A percentile compares a stretch with the other conserved stretches of the same genome.
phyloP scores from a whole-genome alignment of 139 green algal genomes.

The Penium margaritaceum region DNA sequence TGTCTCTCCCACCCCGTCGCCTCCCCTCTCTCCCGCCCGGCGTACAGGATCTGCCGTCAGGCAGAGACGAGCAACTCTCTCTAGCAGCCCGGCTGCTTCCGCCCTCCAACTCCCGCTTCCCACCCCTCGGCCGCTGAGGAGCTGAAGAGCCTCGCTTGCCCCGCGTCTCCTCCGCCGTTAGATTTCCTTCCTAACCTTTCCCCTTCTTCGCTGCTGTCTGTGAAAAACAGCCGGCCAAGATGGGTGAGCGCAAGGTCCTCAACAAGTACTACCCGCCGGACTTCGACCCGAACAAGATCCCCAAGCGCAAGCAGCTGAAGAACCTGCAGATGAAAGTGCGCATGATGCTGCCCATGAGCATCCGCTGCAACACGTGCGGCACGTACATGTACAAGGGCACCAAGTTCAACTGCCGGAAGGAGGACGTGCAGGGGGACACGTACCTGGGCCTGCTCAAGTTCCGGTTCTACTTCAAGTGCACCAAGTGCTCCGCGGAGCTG shows the following conservation, averaged over 20 bases:
- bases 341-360: conserved; percentile 96
- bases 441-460: conserved; percentile 91
- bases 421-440: conserved; percentile 79
- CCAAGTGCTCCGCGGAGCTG: conserved; percentile 81
- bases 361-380: conserved; percentile 90
- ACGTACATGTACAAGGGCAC: conserved; percentile 97
- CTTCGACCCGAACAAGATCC: conserved; percentile 69
- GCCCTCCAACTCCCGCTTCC: no score
- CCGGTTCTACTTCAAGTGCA: conserved; percentile 93
- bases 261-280: conserved; percentile 67
- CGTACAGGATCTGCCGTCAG: no score
- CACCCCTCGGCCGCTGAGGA: no score
- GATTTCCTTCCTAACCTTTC: no score
- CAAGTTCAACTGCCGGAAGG: conserved; percentile 96
- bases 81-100: no score
- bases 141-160: no score
- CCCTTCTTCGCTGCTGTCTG: no score
- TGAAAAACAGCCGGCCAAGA: conserved; percentile 40
- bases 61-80: no score
- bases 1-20: no score
- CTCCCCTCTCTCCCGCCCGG: no score
- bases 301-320: conserved; percentile 51
- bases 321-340: conserved; percentile 56
- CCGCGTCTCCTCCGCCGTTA: no score
- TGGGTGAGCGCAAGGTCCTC: conserved; percentile 72